phyloP scores from a whole-genome alignment of 2,329 filamentous ascomycete species.

The Trichoderma atroviride region DNA sequence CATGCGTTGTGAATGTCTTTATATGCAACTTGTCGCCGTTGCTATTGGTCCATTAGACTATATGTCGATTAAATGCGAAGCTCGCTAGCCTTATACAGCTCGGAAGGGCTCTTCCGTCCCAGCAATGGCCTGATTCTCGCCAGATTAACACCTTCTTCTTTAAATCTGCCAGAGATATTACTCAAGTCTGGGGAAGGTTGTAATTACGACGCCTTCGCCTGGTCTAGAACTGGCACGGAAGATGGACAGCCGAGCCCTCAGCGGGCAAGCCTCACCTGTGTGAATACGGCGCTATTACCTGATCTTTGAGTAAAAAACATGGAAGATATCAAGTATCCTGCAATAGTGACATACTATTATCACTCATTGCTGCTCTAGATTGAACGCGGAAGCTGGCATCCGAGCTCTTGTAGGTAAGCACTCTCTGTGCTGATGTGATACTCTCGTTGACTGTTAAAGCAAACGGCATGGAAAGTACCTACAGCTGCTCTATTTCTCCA shows the following conservation, averaged over 20 bases:
- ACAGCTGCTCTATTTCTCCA: neutral
- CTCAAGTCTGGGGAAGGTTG: neutral
- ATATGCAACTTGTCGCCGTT: neutral
- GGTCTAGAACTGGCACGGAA: neutral
- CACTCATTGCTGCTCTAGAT: neutral
- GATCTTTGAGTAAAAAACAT: neutral
- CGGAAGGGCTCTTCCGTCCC: neutral
- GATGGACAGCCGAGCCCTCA: neutral
- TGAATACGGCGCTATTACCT: neutral
- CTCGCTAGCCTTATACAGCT: neutral
- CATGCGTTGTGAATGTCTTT: neutral
- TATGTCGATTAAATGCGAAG: neutral
- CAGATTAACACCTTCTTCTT: neutral
- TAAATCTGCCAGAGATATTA: neutral
- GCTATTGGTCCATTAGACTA: neutral
- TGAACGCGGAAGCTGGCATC: neutral
- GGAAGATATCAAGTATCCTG: neutral
- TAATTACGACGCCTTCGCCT: neutral
- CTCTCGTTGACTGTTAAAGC: neutral
- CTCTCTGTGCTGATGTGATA: neutral
- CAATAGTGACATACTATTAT: neutral
- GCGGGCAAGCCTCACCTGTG: neutral
- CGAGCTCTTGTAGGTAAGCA: neutral
- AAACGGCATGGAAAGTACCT: neutral
- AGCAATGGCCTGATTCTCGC: neutral